Base-by-base conservation (phyloP, 208 protist species). In the Leishmania amazonensis region DNA sequence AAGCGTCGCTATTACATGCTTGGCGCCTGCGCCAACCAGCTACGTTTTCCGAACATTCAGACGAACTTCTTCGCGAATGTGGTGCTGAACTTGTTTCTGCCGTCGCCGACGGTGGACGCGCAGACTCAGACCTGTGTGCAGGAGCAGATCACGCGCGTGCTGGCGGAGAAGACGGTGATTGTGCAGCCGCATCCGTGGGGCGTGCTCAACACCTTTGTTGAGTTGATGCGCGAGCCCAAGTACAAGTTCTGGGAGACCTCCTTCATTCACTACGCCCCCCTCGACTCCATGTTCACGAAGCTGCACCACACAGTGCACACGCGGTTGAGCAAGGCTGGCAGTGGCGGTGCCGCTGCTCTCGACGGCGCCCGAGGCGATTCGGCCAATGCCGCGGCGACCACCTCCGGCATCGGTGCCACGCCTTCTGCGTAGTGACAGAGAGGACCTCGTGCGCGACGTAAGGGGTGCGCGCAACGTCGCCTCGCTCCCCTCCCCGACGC, bases 11-110 rank as follows among this genome's bases (percentile, higher is more conserved):
- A 99, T 88, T 88, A 97, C 77, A 93, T 99, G 65, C 91, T 99
- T 51, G 99, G 98, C 82, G 95, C 98, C 45, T 98, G 99, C 76
- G 98, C 98, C 15, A 99, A 99, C 90, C 99, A 99, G 89, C 95
- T 99, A 71, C 97, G 99, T 60, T 99, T 99, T 88, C 99, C 99
- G 31, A 99, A 99, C 91, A 98, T 90, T 76, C 99, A 99, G 89
- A 99, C 99, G n/a, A 98, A 99, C 87, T 99, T 99, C 90, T 99
- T 99, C 86, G 96, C 93, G 60, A 98, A 98, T 78, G 95, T 99
- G 17, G 86, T 99, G 35, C 93, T 99, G 70, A 95, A 94, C 83
- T 90, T 99, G 5, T 99, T 99, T 88, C 49, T 93, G 68, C 93
- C 99, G 17, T 81, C 92, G 67, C 82, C 75, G 15, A 85, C 72